Base-by-base conservation (phyloP, 352 stramenopile genomes). In the Phytophthora pseudosyringae region DNA sequence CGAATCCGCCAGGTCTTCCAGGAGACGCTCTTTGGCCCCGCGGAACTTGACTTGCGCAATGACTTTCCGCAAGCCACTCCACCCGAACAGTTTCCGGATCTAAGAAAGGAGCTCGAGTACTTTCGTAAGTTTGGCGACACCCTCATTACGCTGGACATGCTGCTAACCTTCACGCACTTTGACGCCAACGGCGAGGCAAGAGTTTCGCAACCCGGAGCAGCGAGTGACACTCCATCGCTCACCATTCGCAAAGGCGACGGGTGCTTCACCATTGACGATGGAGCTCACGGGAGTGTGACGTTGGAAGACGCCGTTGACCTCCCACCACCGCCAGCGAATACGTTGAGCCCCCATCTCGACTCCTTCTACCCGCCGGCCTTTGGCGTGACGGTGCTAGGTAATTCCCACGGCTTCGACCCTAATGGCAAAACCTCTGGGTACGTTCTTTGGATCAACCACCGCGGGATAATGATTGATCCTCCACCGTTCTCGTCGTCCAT, bases 401-500 rank as follows among this genome's bases (percentile, higher is more conserved):
- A 95, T 78, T 98, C 94, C 10, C 95, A 98, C 55, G 95, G 96
- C 10, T 99, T 99, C 63, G 96, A 99, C 29, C 93, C 94, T 41
- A 95, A 89, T 54, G 96, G 96, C 47, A 90, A 87, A 53, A 98
- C 95, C 10, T 98, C 91, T 11, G 96, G 96, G 13, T 99, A 98
- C 72, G 96, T 99, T 35, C 77, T 99, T 5, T 99, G 96, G 96
- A 98, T 99, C 51, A 98, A 98, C 67, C 91, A 97, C 35, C 74
- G 95, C 44, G 96, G 96, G 28, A 95, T 98, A 48, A 99, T 99
- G 96, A 98, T 99, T 64, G 96, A 99, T 67, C 96, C 96, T 16
- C 96, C 96, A 18, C 95, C 96, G 5, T 95, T 97, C 52, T 95
- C 90, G 35, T 94, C 84, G 18, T 90, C 84, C 13, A 91, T 97